These are phyloP conservation scores for Aureobasidium sp. DNA, from an alignment of 2,329 filamentous ascomycete genomes.

Conservation along the genomic window DNA sequence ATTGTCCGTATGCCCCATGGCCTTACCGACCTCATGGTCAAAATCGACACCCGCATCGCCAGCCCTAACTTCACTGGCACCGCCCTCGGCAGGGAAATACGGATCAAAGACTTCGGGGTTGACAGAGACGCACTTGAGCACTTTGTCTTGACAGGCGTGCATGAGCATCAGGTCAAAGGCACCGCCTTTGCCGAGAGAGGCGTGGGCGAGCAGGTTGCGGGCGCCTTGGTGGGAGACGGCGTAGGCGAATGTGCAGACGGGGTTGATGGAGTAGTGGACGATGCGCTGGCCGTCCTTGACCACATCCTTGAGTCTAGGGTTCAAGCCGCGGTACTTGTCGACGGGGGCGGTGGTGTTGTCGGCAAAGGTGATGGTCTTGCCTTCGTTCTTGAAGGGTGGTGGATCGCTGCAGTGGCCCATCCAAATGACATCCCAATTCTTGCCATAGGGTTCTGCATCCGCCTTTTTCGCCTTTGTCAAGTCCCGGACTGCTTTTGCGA, in stretches of 20 bases:
- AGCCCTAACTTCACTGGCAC: conserved; percentile 21
- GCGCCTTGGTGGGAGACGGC: conserved; percentile 26
- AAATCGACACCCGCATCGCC: conserved; percentile 14
- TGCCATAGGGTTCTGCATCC: conserved; percentile 23
- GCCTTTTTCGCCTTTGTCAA: conserved; percentile 19
- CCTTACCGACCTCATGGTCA: conserved; percentile 21
- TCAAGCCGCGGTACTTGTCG: conserved; percentile 21
- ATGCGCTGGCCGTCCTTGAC: conserved; percentile 20
- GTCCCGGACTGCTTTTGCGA: conserved; percentile 26
- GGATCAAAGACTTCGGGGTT: conserved; percentile 31
- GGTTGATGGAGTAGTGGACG: conserved; percentile 20
- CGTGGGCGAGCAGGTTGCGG: conserved; percentile 24
- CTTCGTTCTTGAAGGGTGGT: conserved; percentile 14
- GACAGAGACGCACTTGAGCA: conserved; percentile 30
- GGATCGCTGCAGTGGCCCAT: conserved; percentile 30
- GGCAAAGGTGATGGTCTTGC: conserved; percentile 14
- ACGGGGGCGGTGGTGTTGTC: conserved; percentile 19
- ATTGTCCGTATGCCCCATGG: conserved; percentile 28
- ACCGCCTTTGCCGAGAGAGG: conserved; percentile 23
- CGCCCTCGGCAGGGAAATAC: conserved; percentile 25
- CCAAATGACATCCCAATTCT: conserved; percentile 31
- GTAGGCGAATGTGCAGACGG: conserved; percentile 27
- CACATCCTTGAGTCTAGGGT: conserved; percentile 16
- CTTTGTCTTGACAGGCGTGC: conserved; percentile 23
- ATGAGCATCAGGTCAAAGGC: conserved; percentile 31